Conservation (phyloP, 1,284 basidiomycete genomes). For the Fomitopsis palustris region DNA sequence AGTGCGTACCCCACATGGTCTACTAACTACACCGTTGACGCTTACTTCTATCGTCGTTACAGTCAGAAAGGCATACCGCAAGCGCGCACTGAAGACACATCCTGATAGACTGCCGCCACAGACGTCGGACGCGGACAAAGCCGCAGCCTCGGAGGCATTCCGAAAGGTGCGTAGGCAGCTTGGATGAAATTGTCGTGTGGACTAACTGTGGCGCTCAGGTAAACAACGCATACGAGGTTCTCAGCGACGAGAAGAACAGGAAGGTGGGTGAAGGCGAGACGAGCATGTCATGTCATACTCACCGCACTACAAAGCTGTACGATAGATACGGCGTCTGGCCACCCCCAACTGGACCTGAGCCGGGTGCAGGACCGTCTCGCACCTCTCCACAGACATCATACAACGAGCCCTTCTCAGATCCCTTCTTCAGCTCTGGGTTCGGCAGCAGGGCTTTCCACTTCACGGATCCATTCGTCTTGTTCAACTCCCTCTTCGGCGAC, state of each 20-base stretch:
- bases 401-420: conserved; percentile 19
- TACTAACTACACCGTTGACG: neutral
- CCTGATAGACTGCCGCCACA: conserved; percentile 43
- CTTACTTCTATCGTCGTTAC: neutral
- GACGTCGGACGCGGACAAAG: conserved; percentile 35
- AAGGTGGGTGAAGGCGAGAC: conserved; percentile 24
- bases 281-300: neutral
- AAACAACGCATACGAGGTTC: conserved; percentile 50
- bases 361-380: conserved; percentile 24
- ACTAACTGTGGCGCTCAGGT: conserved; percentile 26
- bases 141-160: conserved; percentile 42
- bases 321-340: conserved; percentile 72
- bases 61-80: conserved; percentile 50
- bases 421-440: conserved; percentile 30
- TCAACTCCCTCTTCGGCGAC: conserved; percentile 64
- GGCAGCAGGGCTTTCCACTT: conserved; percentile 37
- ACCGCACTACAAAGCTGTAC: conserved; percentile 44
- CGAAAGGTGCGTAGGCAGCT: conserved; percentile 31
- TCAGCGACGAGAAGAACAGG: conserved; percentile 40
- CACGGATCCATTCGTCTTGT: conserved; percentile 71
- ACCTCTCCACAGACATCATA: conserved; percentile 9
- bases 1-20: conserved; percentile 26
- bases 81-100: conserved; percentile 44
- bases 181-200: neutral
- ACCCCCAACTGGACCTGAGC: conserved; percentile 40